A percentile compares a stretch with the other conserved stretches of the same genome.
Conservation (phyloP, 768 basidiomycete genomes). For the Pleurotus tuber-regium region DNA sequence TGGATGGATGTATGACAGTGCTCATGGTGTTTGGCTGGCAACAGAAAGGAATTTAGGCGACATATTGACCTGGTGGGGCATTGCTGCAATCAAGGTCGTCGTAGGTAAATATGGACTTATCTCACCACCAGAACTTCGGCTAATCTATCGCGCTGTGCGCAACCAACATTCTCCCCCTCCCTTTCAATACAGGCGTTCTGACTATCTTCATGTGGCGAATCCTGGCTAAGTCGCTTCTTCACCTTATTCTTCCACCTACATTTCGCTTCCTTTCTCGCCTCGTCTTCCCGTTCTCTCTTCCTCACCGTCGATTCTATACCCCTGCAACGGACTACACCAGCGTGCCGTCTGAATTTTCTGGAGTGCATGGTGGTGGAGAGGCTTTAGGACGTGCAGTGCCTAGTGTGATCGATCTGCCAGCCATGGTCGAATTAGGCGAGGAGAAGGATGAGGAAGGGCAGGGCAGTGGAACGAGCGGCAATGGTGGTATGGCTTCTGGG, state of each 20-base stretch:
- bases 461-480: slow-evolving; percentile 4
- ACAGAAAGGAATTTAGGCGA: slow-evolving; percentile 37
- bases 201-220: slow-evolving; percentile 88
- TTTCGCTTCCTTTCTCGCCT: slow-evolving; percentile 74
- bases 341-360: slow-evolving; percentile 55
- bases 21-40: slow-evolving; percentile 29
- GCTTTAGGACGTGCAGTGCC: slow-evolving; percentile 69
- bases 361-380: slow-evolving; percentile 32
- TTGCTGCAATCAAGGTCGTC: slow-evolving; percentile 45
- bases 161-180: background rate
- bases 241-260: slow-evolving; percentile 74
- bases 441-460: slow-evolving; percentile 33
- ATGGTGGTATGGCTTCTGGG: background rate
- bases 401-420: slow-evolving; percentile 79
- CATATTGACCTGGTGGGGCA: slow-evolving; percentile 42
- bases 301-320: slow-evolving; percentile 84
- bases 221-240: slow-evolving; percentile 73
- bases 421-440: slow-evolving; percentile 39
- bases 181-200: slow-evolving; percentile 52
- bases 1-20: slow-evolving; percentile 34
- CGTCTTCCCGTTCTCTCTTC: slow-evolving; percentile 50
- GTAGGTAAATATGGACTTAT: slow-evolving; percentile 36
- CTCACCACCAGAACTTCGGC: too few relatives aligned
- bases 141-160: too few relatives aligned
- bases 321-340: slow-evolving; percentile 84